A percentile compares a stretch with the other conserved stretches of the same genome.
Conservation (phyloP, 2,329 filamentous ascomycete species). For the Lasiodiplodia hormozganensis region DNA sequence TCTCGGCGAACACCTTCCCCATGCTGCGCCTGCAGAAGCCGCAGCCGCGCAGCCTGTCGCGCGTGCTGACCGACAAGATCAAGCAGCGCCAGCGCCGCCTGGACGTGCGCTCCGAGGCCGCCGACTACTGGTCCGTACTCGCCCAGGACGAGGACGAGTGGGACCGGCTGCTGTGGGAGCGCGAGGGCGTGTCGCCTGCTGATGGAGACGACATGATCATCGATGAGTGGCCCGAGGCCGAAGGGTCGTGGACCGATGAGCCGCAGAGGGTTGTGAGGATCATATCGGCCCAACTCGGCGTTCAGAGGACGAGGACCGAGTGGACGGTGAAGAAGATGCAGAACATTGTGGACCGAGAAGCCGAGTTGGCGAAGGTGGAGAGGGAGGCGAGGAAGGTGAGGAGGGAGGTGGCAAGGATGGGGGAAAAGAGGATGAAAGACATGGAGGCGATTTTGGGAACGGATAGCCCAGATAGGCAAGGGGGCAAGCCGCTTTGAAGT, state of each 20-base stretch:
- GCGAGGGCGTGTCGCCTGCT: constrained; percentile 9
- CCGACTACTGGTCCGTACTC: constrained; percentile 46
- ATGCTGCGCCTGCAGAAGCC: constrained; percentile 73
- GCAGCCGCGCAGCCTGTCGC: constrained; percentile 66
- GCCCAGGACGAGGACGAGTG: constrained; percentile 56
- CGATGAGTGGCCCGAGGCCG: constrained; percentile 12
- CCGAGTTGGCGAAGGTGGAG: constrained; percentile 50
- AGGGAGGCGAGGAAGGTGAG: constrained; percentile 25
- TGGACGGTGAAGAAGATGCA: constrained; percentile 51
- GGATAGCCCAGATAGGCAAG: too few relatives aligned
- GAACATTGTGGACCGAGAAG: constrained; percentile 57
- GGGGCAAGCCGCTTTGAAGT: background rate
- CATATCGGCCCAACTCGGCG: constrained; percentile 15
- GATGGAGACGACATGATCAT: constrained; percentile 22
- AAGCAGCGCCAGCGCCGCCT: constrained; percentile 51
- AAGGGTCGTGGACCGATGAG: constrained; percentile 41
- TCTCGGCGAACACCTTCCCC: constrained; percentile 63
- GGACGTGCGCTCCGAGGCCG: constrained; percentile 46
- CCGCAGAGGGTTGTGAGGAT: background rate
- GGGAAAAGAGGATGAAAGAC: background rate
- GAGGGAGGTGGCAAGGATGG: background rate
- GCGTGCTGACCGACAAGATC: constrained; percentile 63
- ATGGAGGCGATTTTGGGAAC: background rate
- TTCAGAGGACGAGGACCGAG: constrained; percentile 39
- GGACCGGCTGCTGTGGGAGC: constrained; percentile 50